Conservation (phyloP, 1,139 yeast species). For the Hemisphaericaspora xylanilytica region DNA sequence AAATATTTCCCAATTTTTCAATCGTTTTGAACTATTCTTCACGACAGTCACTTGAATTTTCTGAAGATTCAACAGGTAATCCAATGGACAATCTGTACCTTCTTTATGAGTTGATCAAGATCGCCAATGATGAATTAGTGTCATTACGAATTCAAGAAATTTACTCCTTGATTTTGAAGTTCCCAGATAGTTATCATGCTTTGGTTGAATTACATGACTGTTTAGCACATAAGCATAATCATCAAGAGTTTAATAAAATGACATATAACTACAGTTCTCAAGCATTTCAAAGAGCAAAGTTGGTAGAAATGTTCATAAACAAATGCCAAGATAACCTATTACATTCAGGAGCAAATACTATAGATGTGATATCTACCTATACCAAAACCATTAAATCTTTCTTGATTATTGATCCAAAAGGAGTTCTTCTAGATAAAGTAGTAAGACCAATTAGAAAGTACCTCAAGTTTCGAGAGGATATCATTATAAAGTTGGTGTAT, state of each 20-base stretch:
- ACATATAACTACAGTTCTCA: conserved; percentile 22
- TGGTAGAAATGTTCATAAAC: conserved; percentile 55
- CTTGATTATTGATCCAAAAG: conserved; percentile 79
- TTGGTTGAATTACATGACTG: conserved; percentile 62
- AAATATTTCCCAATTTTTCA: conserved; percentile 40
- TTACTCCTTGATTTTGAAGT: conserved; percentile 57
- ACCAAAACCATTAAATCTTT: conserved; percentile 73
- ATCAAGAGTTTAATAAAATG: conserved; percentile 8
- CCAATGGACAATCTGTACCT: conserved; percentile 20
- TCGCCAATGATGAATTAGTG: conserved; percentile 46
- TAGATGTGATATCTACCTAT: conserved; percentile 67
- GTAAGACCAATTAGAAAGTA: conserved; percentile 69
- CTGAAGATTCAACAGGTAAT: conserved; percentile 12
- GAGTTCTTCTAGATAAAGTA: conserved; percentile 76
- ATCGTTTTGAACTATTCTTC: conserved; percentile 14
- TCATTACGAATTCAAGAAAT: conserved; percentile 60
- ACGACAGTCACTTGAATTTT: background rate
- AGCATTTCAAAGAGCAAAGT: conserved; percentile 44
- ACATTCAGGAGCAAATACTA: conserved; percentile 83
- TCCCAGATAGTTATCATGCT: conserved; percentile 59
- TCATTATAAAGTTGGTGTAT: conserved; percentile 65
- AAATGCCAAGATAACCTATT: conserved; percentile 53
- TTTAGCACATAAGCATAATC: conserved; percentile 26
- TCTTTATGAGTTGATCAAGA: conserved; percentile 32
- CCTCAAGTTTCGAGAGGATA: conserved; percentile 70